Evolutionary conservation across 176 grass and related monocot species (phyloP).

Genomic region (Hordeum vulgare): DNA sequence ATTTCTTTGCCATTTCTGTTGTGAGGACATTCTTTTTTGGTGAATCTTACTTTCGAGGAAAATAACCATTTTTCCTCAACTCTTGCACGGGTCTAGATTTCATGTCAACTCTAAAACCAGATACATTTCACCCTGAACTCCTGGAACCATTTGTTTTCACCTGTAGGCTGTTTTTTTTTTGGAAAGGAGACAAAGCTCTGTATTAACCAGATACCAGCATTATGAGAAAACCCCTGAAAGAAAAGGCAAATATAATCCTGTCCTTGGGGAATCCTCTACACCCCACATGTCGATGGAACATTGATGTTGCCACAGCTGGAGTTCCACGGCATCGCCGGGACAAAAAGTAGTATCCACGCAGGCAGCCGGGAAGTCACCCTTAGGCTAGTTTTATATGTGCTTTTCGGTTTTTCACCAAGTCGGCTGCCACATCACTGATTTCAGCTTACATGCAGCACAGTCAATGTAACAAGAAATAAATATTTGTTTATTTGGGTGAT

Average conservation of each 20-base stretch:
- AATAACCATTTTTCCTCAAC: not conserved
- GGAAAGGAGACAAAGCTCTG: too few relatives aligned
- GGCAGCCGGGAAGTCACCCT: not conserved
- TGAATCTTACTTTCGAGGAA: not conserved
- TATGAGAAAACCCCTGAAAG: too few relatives aligned
- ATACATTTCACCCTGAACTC: not conserved
- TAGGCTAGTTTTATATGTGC: not conserved
- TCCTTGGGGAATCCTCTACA: too few relatives aligned
- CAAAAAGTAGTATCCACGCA: too few relatives aligned
- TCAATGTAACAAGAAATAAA: too few relatives aligned
- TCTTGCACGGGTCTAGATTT: not conserved
- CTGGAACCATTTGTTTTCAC: not conserved
- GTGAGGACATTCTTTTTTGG: not conserved
- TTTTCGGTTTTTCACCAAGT: not conserved
- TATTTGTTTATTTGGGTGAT: too few relatives aligned
- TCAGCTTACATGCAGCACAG: not conserved
- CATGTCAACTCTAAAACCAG: not conserved
- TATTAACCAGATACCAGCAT: too few relatives aligned
- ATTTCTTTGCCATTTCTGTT: slow-evolving; percentile 31
- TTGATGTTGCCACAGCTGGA: too few relatives aligned
- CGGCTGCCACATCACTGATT: not conserved
- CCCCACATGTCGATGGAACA: too few relatives aligned
- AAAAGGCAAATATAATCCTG: too few relatives aligned
- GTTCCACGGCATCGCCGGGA: too few relatives aligned
- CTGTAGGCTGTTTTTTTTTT: not conserved